phyloP scores from a whole-genome alignment of 331 rosid genomes.

The Malus hybrid region DNA sequence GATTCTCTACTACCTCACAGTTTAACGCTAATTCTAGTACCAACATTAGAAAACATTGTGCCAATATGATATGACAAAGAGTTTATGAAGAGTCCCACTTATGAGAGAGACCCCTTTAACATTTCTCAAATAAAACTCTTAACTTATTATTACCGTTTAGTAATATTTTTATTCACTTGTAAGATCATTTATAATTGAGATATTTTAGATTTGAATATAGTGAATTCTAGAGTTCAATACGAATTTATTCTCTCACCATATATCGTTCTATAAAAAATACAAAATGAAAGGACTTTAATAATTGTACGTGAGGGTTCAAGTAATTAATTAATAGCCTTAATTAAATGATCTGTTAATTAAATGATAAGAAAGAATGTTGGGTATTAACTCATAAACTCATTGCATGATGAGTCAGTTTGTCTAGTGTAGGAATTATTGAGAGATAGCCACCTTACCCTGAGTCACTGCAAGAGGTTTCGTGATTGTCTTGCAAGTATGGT shows the following conservation, averaged over 20 bases:
- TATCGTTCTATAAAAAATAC: background rate
- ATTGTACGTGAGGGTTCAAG: background rate
- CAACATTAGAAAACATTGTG: too few species aligned
- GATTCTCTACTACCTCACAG: too few species aligned
- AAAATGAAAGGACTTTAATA: background rate
- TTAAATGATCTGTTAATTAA: background rate
- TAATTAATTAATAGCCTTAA: background rate
- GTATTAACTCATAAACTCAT: background rate
- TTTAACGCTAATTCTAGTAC: too few species aligned
- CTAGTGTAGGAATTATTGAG: background rate
- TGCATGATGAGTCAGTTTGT: background rate
- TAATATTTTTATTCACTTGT: too few species aligned
- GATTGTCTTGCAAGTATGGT: background rate
- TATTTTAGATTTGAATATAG: too few species aligned
- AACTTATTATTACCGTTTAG: too few species aligned
- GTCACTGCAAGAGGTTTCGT: background rate
- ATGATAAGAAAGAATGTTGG: background rate
- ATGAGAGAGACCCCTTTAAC: too few species aligned
- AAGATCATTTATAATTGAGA: too few species aligned
- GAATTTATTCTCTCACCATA: background rate
- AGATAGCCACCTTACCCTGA: background rate
- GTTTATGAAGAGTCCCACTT: too few species aligned
- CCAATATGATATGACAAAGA: too few species aligned
- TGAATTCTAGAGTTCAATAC: too few species aligned
- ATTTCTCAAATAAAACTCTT: too few species aligned